These are phyloP conservation scores for Cryptosporidium parvum DNA, from an alignment of 169 alveolate species.

Conservation along the genomic window DNA sequence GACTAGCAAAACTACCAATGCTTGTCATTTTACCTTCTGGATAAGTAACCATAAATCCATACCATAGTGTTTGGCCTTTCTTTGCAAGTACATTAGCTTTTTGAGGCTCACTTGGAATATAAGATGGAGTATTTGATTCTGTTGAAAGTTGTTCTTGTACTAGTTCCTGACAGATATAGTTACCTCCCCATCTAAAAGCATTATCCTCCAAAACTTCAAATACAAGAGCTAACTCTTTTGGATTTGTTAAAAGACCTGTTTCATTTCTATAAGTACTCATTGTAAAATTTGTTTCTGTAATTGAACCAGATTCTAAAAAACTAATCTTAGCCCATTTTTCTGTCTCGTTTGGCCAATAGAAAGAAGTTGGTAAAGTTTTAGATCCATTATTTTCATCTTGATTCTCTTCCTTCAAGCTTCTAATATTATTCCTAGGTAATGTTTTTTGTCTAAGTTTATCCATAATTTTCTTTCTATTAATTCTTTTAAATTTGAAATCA, in stretches of 20 bases:
- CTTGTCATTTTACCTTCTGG: slow-evolving; percentile 11
- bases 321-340: slow-evolving; percentile 69
- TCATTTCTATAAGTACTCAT: slow-evolving; percentile 36
- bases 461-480: slow-evolving; percentile 52
- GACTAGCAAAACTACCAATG: slow-evolving; percentile 65
- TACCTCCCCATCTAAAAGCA: slow-evolving; percentile 68
- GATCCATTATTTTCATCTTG: neutral
- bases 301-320: slow-evolving; percentile 49
- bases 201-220: slow-evolving; percentile 59
- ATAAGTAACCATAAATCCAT: slow-evolving; percentile 26
- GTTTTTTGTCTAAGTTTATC: slow-evolving; percentile 46
- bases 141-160: slow-evolving; percentile 49
- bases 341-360: slow-evolving; percentile 66
- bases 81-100: slow-evolving; percentile 49
- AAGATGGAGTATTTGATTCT: slow-evolving; percentile 27
- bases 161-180: slow-evolving; percentile 54
- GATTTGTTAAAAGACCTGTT: slow-evolving; percentile 7
- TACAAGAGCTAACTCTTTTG: slow-evolving; percentile 44
- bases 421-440: slow-evolving; percentile 3
- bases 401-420: slow-evolving; percentile 35
- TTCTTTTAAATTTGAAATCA: slow-evolving; percentile 20
- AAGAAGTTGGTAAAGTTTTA: neutral
- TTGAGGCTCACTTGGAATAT: slow-evolving; percentile 17
- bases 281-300: slow-evolving; percentile 41
- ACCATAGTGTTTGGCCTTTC: slow-evolving; percentile 63